Evolutionary conservation across 805 yeast genomes (phyloP).

Genomic region (Candida tibetensis): DNA sequence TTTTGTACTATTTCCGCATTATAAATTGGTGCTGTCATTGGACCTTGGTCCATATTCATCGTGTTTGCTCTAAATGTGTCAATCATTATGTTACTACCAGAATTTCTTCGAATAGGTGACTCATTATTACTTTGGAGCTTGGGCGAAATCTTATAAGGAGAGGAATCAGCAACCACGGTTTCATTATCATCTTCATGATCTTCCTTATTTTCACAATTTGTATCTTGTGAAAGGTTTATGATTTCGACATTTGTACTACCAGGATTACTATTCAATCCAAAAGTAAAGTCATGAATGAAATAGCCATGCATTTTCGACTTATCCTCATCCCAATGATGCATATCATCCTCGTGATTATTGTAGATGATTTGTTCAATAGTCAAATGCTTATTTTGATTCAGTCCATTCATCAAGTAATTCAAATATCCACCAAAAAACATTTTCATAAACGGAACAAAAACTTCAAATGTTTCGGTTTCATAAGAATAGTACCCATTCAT

Average conservation of each 20-base stretch:
- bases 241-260: slow-evolving; percentile 8
- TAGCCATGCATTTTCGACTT: slow-evolving; percentile 17
- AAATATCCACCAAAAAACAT: slow-evolving; percentile 40
- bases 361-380: slow-evolving; percentile 31
- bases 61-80: slow-evolving; percentile 17
- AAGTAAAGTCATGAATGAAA: slow-evolving; percentile 24
- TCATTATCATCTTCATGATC: slow-evolving; percentile 31
- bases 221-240: not conserved
- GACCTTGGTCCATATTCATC: slow-evolving; percentile 18
- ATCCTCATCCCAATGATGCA: slow-evolving; percentile 3
- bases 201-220: not conserved
- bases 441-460: slow-evolving; percentile 37
- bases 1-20: slow-evolving; percentile 26
- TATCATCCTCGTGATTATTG: slow-evolving; percentile 16
- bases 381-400: slow-evolving; percentile 16
- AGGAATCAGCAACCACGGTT: slow-evolving; percentile 40
- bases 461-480: slow-evolving; percentile 15
- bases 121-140: slow-evolving; percentile 5
- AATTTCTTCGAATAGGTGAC: slow-evolving; percentile 14
- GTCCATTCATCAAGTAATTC: slow-evolving; percentile 33
- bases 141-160: slow-evolving; percentile 32
- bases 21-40: slow-evolving; percentile 36
- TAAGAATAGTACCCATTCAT: slow-evolving; percentile 30
- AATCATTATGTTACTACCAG: slow-evolving; percentile 13
- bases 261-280: slow-evolving; percentile 7